Evolutionary conservation across 2,329 filamentous ascomycete genomes (phyloP), one percentile per base, ranked within the genome.

Genomic region (Colletotrichum lindemuthianum): DNA sequence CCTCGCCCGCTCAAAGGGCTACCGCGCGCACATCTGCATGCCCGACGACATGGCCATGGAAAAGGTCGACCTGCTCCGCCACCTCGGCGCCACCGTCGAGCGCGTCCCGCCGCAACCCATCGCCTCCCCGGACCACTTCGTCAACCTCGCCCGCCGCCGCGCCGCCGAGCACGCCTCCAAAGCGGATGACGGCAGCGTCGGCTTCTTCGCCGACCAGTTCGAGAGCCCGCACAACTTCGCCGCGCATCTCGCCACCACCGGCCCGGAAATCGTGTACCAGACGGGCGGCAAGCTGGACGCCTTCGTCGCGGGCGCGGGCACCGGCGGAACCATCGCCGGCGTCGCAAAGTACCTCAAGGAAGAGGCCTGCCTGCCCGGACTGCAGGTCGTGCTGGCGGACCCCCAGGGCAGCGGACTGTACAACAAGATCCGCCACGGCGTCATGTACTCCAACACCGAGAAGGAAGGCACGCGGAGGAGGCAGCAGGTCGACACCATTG

Each of bases 121-220:
- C 69, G 91, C 96, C n/a, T 93, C 94, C 71, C 91, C 91, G 13
- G 88, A 89, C 58, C 96, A 99, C 78, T 99, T 96, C 74, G 96
- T 99, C 74, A 98, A 99, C 80, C 86, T 93, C 5, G 96, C 96
- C 8, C 87, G 92, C 33, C 84, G 86, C 24, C 88, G 93, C 54
- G 95, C 96, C 0, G 77, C 78, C 55, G 89, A 93, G 70, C 94
- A 98, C 74, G 92, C 90, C 1, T 79, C 76, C 0, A 80, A 82
- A 8, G 74, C 80, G 1, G 72, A 76, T 11, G 86, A 87, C 70
- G 84, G 82, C 40, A 95, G 93, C 68, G 84, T 87, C 54, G 96
- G 96, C 24, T 94, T 97, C 78, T 99, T 98, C 75, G 93, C 95
- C 1, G 92, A 99, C 76, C 96, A 99, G 75, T 99, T 99, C 74